Evolutionary conservation across 2,329 filamentous ascomycete species (phyloP).

Genomic region (Neocatenulostroma microsporum): DNA sequence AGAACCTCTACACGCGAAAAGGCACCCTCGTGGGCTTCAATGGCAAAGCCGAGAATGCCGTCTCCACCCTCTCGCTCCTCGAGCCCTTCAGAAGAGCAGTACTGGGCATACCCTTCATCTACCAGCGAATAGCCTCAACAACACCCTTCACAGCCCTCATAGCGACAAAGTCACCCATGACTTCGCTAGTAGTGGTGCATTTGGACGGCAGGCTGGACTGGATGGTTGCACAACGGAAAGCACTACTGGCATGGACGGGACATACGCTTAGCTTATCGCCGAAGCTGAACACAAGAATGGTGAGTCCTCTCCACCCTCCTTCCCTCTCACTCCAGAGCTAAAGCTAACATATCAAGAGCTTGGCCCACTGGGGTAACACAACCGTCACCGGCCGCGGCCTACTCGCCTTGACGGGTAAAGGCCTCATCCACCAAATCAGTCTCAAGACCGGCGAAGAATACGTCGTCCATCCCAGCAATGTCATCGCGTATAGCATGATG

Average conservation of each 20-base stretch:
- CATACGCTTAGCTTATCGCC: slow-evolving; percentile 72
- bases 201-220: slow-evolving; percentile 93
- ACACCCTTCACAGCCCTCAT: slow-evolving; percentile 82
- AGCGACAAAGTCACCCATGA: slow-evolving; percentile 75
- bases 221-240: slow-evolving; percentile 81
- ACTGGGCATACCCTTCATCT: slow-evolving; percentile 87
- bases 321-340: slow-evolving; percentile 20
- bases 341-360: slow-evolving; percentile 44
- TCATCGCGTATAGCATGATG: slow-evolving; percentile 80
- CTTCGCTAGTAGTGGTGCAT: slow-evolving; percentile 79
- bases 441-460: slow-evolving; percentile 80
- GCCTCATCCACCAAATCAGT: slow-evolving; percentile 80
- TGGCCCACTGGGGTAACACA: slow-evolving; percentile 88
- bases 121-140: slow-evolving; percentile 81
- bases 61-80: slow-evolving; percentile 82
- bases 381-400: slow-evolving; percentile 81
- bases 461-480: slow-evolving; percentile 78
- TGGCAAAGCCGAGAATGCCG: slow-evolving; percentile 81
- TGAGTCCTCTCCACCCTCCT: slow-evolving; percentile 24
- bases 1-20: slow-evolving; percentile 83
- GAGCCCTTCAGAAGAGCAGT: slow-evolving; percentile 72
- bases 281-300: slow-evolving; percentile 64
- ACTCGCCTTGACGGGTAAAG: slow-evolving; percentile 73
- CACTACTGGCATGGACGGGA: slow-evolving; percentile 92
- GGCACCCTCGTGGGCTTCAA: slow-evolving; percentile 85